These are phyloP conservation scores for Lantana camara DNA, from an alignment of 257 asterid species.

Conservation along the genomic window DNA sequence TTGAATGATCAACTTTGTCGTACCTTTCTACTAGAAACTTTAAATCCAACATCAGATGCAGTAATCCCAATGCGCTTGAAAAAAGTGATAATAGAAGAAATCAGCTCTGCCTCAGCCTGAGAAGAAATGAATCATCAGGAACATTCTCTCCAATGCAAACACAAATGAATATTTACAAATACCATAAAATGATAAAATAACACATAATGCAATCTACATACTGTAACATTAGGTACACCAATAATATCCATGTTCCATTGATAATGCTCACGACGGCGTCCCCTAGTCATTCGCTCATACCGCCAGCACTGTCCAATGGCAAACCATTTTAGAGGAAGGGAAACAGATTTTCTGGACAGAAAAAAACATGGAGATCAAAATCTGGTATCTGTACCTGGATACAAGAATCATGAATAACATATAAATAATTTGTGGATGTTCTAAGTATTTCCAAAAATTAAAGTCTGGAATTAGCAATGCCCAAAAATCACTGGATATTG, in stretches of 20 bases:
- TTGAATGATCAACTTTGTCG: neutral
- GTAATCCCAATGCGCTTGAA: constrained; percentile 98
- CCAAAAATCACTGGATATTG: constrained; percentile 23
- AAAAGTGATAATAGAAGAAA: constrained; percentile 80
- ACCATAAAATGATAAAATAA: constrained; percentile 6
- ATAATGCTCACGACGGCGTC: constrained; percentile 95
- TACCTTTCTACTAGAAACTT: constrained; percentile 95
- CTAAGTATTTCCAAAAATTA: neutral
- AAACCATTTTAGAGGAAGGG: constrained; percentile 97
- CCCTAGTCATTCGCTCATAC: constrained; percentile 96
- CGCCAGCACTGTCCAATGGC: constrained; percentile 99
- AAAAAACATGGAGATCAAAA: constrained; percentile 64
- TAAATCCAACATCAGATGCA: constrained; percentile 93
- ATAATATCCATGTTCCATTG: constrained; percentile 99
- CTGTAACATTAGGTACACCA: constrained; percentile 85
- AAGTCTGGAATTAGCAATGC: constrained; percentile 1
- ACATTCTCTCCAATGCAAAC: constrained; percentile 8
- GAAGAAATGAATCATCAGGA: constrained; percentile 21
- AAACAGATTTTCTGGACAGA: constrained; percentile 86
- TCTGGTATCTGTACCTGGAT: constrained; percentile 57
- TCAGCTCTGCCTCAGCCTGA: constrained; percentile 98
- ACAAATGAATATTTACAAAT: neutral
- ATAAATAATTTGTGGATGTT: constrained; percentile 28
- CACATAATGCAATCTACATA: constrained; percentile 39
- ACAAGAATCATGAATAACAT: constrained; percentile 37